Percentiles rank a stretch among this genome's conserved stretches.
These are phyloP conservation scores for Globisporangium emineosum DNA, from an alignment of 352 stramenopile genomes.

Conservation along the genomic window DNA sequence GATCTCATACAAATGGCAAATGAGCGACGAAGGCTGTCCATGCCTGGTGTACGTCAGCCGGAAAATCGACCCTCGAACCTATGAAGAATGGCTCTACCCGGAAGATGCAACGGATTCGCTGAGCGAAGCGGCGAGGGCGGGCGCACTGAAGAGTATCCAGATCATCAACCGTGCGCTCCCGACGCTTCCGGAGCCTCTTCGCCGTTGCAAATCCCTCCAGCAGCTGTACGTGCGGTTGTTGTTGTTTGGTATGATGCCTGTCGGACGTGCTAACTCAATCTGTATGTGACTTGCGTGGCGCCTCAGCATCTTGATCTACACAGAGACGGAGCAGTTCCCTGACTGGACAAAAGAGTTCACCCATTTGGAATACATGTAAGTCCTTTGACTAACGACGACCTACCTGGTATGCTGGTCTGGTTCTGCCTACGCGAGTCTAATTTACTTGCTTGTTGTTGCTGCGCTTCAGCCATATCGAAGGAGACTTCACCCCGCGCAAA, in stretches of 20 bases:
- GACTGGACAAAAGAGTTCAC: slow-evolving; percentile 16
- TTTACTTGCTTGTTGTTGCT: background rate
- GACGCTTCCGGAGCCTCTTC: slow-evolving; percentile 12
- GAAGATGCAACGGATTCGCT: slow-evolving; percentile 15
- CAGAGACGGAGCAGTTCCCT: slow-evolving; percentile 17
- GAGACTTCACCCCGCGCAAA: slow-evolving; percentile 14
- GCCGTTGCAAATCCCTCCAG: slow-evolving; percentile 12
- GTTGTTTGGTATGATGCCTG: background rate
- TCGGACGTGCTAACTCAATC: background rate
- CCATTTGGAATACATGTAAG: slow-evolving; percentile 19
- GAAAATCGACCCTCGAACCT: slow-evolving; percentile 11
- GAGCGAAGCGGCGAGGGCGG: slow-evolving; percentile 2
- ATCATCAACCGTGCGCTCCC: slow-evolving; percentile 22
- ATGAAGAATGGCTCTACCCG: slow-evolving; percentile 18
- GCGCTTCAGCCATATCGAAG: slow-evolving; percentile 16
- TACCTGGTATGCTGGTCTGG: too few species aligned
- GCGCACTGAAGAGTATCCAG: slow-evolving; percentile 15
- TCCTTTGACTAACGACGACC: too few species aligned
- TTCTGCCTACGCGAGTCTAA: background rate
- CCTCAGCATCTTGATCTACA: slow-evolving; percentile 21
- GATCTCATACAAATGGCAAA: slow-evolving; percentile 20
- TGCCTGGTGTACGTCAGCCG: slow-evolving; percentile 20
- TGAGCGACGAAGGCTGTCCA: slow-evolving; percentile 1
- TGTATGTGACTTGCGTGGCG: background rate
- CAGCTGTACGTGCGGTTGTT: slow-evolving; percentile 16